These are phyloP conservation scores for Pythium pyrilobum DNA, from an alignment of 352 stramenopile genomes.

Conservation along the genomic window DNA sequence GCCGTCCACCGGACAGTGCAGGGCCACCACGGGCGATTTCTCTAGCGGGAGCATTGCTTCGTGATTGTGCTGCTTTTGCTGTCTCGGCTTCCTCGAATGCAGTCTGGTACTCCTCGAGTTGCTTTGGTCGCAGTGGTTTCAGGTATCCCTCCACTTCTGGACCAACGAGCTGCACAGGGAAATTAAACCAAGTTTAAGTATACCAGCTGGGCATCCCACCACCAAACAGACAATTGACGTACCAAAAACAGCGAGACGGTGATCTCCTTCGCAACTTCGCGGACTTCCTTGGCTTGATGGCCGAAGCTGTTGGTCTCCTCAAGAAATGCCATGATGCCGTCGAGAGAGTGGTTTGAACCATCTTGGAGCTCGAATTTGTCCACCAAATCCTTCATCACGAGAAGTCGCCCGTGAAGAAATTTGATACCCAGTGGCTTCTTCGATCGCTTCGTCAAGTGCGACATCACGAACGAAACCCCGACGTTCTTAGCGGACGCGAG, in stretches of 20 bases:
- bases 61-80: constrained; percentile 25
- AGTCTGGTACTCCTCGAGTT: constrained; percentile 88
- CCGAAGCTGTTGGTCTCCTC: constrained; percentile 81
- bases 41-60: constrained; percentile 11
- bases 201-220: too few relatives aligned
- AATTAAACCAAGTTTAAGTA: too few relatives aligned
- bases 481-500: constrained; percentile 61
- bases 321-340: constrained; percentile 71
- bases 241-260: constrained; percentile 70
- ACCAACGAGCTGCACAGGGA: constrained; percentile 29
- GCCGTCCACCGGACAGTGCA: background rate
- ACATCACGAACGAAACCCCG: constrained; percentile 52
- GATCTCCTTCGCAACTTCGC: constrained; percentile 86
- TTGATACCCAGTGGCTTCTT: constrained; percentile 78
- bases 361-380: constrained; percentile 44
- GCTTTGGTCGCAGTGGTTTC: constrained; percentile 82
- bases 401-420: constrained; percentile 54
- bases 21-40: background rate
- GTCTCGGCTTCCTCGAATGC: constrained; percentile 74
- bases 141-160: constrained; percentile 71
- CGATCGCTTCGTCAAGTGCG: constrained; percentile 57
- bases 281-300: constrained; percentile 86
- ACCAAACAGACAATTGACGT: background rate
- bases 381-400: constrained; percentile 58
- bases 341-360: constrained; percentile 45